Evolutionary conservation across 768 basidiomycete genomes (phyloP).

Genomic region (Leccinum incarnatum): DNA sequence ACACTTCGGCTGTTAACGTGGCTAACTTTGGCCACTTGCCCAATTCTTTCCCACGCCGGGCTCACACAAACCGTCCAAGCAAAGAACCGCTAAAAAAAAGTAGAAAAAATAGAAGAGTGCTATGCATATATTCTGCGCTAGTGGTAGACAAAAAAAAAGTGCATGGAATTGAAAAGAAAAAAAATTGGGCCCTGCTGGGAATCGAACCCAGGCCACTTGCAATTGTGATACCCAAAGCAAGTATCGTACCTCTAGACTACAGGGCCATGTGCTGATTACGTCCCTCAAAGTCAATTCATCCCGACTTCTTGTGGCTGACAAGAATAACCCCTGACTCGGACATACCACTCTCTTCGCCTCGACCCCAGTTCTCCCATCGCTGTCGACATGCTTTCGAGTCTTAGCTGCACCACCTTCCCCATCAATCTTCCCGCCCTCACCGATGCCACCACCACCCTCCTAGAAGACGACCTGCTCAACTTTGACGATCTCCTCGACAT

Average conservation of each 20-base stretch:
- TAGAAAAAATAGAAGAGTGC: too few species aligned
- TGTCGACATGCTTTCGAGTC: conserved; percentile 27
- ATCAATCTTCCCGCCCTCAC: conserved; percentile 3
- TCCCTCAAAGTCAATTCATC: not conserved
- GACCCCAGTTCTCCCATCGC: not conserved
- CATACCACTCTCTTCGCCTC: not conserved
- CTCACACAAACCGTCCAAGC: not conserved
- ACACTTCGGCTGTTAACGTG: conserved; percentile 17
- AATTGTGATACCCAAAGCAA: conserved; percentile 35
- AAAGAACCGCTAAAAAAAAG: not conserved
- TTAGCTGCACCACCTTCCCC: conserved; percentile 3
- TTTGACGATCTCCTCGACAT: conserved; percentile 31
- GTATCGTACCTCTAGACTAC: conserved; percentile 39
- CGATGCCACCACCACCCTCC: not conserved
- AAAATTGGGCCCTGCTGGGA: conserved; percentile 33
- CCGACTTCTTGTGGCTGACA: conserved; percentile 17
- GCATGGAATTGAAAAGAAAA: not conserved
- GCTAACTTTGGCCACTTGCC: conserved; percentile 20
- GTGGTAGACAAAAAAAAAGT: too few species aligned
- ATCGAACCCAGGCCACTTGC: conserved; percentile 40
- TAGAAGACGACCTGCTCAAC: conserved; percentile 12
- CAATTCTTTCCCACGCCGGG: conserved; percentile 22
- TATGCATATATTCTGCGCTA: too few species aligned
- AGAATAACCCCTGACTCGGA: not conserved
- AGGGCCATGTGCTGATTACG: conserved; percentile 16